Base-by-base conservation (phyloP, 2,329 filamentous ascomycete genomes). In the Aspergillus japonicus region DNA sequence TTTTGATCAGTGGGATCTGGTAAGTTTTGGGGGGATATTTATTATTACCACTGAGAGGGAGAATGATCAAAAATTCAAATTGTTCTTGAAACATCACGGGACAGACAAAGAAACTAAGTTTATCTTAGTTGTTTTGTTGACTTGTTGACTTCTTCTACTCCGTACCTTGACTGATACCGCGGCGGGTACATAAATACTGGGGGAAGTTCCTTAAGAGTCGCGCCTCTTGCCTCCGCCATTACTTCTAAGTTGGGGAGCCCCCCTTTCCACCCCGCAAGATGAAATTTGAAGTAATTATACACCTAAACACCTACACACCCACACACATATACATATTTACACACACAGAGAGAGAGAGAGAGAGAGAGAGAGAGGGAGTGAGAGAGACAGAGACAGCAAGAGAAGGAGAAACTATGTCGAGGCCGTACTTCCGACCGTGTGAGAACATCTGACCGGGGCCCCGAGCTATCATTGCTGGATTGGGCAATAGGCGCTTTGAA, bases 361-460 rank as follows among this genome's bases (percentile, higher is more conserved):
- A 29, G 26, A 29, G 7, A 35, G 2, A 35, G 33, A 35, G 33
- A 35, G 1, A 29, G 2, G 8, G 7, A 29, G 8, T 10, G 7
- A 8, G 7, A 29, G 26, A 29, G 7, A 35, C 12, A 35, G 33
- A 35, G 33, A 35, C 10, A 35, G 33, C 12, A 12, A 35, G 3
- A 35, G 4, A 35, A 16, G 19, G 39, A 19, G 16, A 44, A 16
- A 19, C 14, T 8, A 16, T 44, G 6, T 44, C n/a, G n/a, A 44
- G 7, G 39, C n/a, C 5, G 39, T 44, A 44, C 39, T 44, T 44
- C 39, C 39, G 39, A 44, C 33, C 39, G 12, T 19, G 39, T 44
- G 39, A 19, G 39, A 55, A 19, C 42, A 55, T 35, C 53, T 48
- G 44, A 55, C 53, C 53, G 42, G 53, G 53, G 44, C 26, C 44